These are phyloP conservation scores for Hylodesmum podocarpum DNA, from an alignment of 306 rosid species.

Conservation along the genomic window DNA sequence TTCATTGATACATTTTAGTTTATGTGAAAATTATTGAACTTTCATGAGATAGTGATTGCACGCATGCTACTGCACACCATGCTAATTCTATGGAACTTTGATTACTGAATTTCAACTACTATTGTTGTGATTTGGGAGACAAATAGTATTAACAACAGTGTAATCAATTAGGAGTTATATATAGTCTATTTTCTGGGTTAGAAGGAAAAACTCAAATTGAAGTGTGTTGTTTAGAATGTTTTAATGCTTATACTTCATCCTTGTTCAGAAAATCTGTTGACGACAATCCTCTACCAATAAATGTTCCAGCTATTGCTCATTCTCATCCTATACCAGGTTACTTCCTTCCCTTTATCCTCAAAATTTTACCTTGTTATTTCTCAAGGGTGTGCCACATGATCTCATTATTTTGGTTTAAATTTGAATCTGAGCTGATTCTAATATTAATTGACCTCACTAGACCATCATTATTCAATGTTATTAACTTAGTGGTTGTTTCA, in stretches of 20 bases:
- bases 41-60: background rate
- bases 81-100: background rate
- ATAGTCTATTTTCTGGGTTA: background rate
- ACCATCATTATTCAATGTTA: background rate
- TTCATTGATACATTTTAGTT: constrained; percentile 21
- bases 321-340: constrained; percentile 37
- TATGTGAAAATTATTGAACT: background rate
- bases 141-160: background rate
- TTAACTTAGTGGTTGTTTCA: background rate
- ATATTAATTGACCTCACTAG: background rate
- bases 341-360: background rate
- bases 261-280: constrained; percentile 61
- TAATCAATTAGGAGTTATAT: background rate
- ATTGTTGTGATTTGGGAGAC: background rate
- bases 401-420: constrained; percentile 2
- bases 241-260: constrained; percentile 16
- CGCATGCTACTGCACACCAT: background rate
- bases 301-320: constrained; percentile 16
- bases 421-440: background rate
- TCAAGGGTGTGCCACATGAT: background rate
- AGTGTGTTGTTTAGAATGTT: background rate
- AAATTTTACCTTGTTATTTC: background rate
- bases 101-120: background rate
- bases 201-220: background rate
- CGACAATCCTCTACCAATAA: constrained; percentile 25